Evolutionary conservation across 495 filamentous ascomycete genomes (phyloP), one percentile per base, ranked within the genome.

Genomic region (Xylona heveae): DNA sequence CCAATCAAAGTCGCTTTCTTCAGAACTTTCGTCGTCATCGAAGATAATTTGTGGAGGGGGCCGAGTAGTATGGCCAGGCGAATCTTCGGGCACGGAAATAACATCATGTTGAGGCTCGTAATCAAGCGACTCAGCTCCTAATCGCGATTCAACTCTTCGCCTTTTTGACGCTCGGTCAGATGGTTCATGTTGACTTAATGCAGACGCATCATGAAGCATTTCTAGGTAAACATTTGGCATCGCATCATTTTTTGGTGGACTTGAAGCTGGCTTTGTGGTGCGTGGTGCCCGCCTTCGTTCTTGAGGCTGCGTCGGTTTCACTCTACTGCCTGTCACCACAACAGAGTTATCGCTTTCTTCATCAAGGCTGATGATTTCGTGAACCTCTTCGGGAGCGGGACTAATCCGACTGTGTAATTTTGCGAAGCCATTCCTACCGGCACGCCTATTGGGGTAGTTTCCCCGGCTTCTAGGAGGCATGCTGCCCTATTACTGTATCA

Each of bases 1-100:
- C 69, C 73, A 82, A 24, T 73, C 70, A 35, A 68, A 50, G 33
- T 79, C 71, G 35, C 63, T 70, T 24, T 72, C 74, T 21, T 55
- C 50, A 0, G 45, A 44, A 23, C 45, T 43, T 13, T 67, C 43
- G 10, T 38, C 41, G 31, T 53, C 47, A 8, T 45, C 31, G 21
- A 41, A 38, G 5, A 16, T 21, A 38, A 6, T 42, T 38, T 24
- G 23, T 13, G 9, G 18, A 23, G 5, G 31, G 20, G 16, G 24
- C 19, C 24, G 20, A 20, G 4, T 28, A 34, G 9, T 29, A 35
- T 25, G 17, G 35, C 2, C n/a, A n/a, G n/a, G n/a, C n/a, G n/a
- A n/a, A n/a, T n/a, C n/a, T n/a, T n/a, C n/a, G n/a, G n/a, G n/a
- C n/a, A n/a, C n/a, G n/a, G n/a, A n/a, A n/a, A n/a, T n/a, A n/a